phyloP scores from a whole-genome alignment of 2,329 filamentous ascomycete genomes.

The Leptosphaerulina australis region DNA sequence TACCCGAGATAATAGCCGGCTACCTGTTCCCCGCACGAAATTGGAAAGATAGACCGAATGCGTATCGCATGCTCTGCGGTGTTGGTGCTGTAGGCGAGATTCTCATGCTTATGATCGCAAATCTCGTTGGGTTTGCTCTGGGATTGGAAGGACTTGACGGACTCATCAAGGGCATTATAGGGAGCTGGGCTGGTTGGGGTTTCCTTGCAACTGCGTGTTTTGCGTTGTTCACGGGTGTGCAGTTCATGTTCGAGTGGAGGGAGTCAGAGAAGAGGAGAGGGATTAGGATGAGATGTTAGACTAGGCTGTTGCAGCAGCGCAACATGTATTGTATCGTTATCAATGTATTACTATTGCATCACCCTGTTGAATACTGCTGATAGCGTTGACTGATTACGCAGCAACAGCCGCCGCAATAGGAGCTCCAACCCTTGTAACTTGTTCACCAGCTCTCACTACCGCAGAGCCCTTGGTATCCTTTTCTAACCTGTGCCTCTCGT shows the following conservation, averaged over 20 bases:
- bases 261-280: conserved; percentile 83
- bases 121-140: conserved; percentile 92
- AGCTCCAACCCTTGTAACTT: conserved; percentile 78
- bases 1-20: conserved; percentile 79
- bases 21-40: conserved; percentile 74
- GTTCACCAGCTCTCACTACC: conserved; percentile 79
- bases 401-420: conserved; percentile 80
- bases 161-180: conserved; percentile 75
- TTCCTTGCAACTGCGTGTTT: conserved; percentile 75
- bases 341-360: too few species aligned
- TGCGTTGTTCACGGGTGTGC: conserved; percentile 82
- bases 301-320: too few species aligned
- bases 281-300: conserved; percentile 84
- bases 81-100: conserved; percentile 82
- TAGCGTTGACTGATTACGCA: conserved; percentile 64
- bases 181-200: conserved; percentile 72
- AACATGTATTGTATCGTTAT: too few species aligned
- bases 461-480: conserved; percentile 77
- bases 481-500: conserved; percentile 55
- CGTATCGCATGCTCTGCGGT: conserved; percentile 81
- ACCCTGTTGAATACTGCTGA: too few species aligned
- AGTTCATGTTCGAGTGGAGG: conserved; percentile 96
- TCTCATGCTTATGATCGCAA: conserved; percentile 94
- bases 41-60: conserved; percentile 72
- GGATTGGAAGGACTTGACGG: conserved; percentile 85